phyloP scores from a whole-genome alignment of 2,329 filamentous ascomycete genomes.

The Helotiales sp. region DNA sequence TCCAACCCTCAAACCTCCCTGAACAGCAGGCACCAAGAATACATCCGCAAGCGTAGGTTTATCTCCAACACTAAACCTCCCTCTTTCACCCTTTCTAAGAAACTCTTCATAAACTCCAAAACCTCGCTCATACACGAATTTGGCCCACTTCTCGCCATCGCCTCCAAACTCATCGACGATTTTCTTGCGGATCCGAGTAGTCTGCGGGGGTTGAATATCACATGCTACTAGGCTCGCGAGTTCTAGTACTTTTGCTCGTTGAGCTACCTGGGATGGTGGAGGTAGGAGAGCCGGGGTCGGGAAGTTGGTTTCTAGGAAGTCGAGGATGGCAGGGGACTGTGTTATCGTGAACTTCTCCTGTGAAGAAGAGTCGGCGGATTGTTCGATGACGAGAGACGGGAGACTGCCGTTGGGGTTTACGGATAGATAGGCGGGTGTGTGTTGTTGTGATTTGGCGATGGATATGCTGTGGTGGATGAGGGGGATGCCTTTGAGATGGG shows the following conservation, averaged over 20 bases:
- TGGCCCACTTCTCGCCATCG: conserved; percentile 18
- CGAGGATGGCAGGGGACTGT: conserved; percentile 26
- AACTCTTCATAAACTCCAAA: conserved; percentile 24
- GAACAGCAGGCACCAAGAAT: conserved; percentile 61
- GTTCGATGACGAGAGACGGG: conserved; percentile 18
- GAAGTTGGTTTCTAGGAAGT: conserved; percentile 25
- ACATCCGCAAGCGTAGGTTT: conserved; percentile 61
- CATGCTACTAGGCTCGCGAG: conserved; percentile 24
- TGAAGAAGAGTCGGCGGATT: neutral
- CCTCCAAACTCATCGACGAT: conserved; percentile 19
- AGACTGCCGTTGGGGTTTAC: conserved; percentile 26
- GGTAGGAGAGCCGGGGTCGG: conserved; percentile 18
- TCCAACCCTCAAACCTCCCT: conserved; percentile 59
- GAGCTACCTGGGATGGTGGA: neutral
- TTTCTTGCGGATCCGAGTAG: conserved; percentile 13
- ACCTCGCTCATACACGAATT: conserved; percentile 21
- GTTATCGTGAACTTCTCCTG: conserved; percentile 18
- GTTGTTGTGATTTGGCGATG: conserved; percentile 5
- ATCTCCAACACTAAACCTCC: conserved; percentile 60
- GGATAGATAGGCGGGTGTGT: conserved; percentile 13
- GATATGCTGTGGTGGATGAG: conserved; percentile 22
- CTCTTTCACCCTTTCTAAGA: conserved; percentile 40
- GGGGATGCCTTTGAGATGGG: conserved; percentile 21
- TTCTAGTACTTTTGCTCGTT: conserved; percentile 19
- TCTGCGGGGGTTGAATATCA: conserved; percentile 25